Percentiles rank a stretch among this genome's conserved stretches.
Evolutionary conservation across 2,329 filamentous ascomycete species (phyloP).

Genomic region (Trichoderma pleuroti): DNA sequence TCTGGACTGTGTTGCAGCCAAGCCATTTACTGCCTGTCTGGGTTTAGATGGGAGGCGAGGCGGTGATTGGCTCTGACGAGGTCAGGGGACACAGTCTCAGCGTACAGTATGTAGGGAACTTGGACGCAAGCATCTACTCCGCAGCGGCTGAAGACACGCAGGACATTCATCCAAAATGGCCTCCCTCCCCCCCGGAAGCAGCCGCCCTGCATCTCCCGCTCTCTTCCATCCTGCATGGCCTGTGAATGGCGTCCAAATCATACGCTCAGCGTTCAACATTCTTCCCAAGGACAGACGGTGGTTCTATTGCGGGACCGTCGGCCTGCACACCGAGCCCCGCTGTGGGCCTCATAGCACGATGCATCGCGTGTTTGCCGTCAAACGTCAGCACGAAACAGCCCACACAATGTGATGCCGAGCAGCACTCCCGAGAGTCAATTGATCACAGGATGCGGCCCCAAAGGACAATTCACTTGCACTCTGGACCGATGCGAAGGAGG

Average conservation of each 20-base stretch:
- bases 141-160: conserved; percentile 5
- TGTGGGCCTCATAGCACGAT: conserved; percentile 13
- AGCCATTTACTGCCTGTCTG: not conserved
- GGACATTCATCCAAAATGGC: not conserved
- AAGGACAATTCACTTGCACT: not conserved
- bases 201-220: not conserved
- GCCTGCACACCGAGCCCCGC: conserved; percentile 13
- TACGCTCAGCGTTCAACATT: not conserved
- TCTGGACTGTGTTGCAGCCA: conserved; percentile 3
- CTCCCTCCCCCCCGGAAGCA: not conserved
- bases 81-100: not conserved
- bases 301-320: conserved; percentile 7
- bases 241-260: not conserved
- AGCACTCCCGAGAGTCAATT: not conserved
- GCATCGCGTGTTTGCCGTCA: conserved; percentile 12
- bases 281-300: not conserved
- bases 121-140: not conserved
- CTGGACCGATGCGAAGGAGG: not conserved
- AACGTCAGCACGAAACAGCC: conserved; percentile 1
- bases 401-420: not conserved
- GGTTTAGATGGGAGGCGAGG: not conserved
- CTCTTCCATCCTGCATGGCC: not conserved
- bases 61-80: not conserved
- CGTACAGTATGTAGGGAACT: not conserved
- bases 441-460: not conserved